phyloP scores from a whole-genome alignment of 495 filamentous ascomycete genomes.

The Opeltia flavorubescens region DNA sequence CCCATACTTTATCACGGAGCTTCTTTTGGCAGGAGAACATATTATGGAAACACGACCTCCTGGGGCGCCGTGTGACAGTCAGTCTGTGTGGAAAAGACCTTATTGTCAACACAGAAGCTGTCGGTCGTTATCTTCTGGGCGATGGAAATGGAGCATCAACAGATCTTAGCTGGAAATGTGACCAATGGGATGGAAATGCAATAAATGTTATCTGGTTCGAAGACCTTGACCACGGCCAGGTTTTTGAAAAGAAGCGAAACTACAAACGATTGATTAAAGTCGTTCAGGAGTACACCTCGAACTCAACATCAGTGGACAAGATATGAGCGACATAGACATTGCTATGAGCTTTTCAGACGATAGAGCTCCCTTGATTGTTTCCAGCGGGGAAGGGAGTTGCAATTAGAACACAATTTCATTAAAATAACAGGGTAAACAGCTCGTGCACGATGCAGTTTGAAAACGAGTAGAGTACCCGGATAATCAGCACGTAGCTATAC shows the following conservation, averaged over 20 bases:
- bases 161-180: slow-evolving; percentile 25
- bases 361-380: too few species aligned
- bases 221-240: slow-evolving; percentile 51
- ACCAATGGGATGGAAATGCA: slow-evolving; percentile 32
- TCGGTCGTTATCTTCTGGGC: slow-evolving; percentile 41
- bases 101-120: slow-evolving; percentile 45
- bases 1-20: slow-evolving; percentile 40
- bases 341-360: too few species aligned
- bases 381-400: too few species aligned
- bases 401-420: too few species aligned
- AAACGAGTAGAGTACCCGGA: too few species aligned
- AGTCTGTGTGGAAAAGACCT: slow-evolving; percentile 44
- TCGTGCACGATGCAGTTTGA: too few species aligned
- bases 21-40: slow-evolving; percentile 60
- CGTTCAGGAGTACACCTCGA: slow-evolving; percentile 8
- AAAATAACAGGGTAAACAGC: too few species aligned
- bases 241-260: slow-evolving; percentile 38
- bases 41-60: slow-evolving; percentile 50
- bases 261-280: slow-evolving; percentile 29
- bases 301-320: too few species aligned
- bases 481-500: too few species aligned
- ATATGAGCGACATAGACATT: too few species aligned
- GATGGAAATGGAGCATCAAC: slow-evolving; percentile 7
- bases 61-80: slow-evolving; percentile 34
- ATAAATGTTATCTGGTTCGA: slow-evolving; percentile 49